Percentiles rank a stretch among this genome's conserved stretches.
Evolutionary conservation across 768 basidiomycete genomes (phyloP).

Genomic region (Coprinopsis sp.): DNA sequence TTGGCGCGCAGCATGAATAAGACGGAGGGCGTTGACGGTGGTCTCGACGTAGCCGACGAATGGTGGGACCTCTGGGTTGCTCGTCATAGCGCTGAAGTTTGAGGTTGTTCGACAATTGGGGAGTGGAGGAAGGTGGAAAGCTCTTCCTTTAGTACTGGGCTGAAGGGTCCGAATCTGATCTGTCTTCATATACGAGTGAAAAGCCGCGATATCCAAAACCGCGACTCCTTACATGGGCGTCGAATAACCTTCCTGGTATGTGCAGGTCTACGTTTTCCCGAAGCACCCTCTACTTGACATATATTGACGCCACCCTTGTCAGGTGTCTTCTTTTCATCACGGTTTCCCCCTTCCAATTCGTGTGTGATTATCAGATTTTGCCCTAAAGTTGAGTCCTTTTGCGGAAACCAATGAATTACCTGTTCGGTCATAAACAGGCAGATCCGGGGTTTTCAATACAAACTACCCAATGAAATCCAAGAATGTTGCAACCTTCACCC

Average conservation of each 20-base stretch:
- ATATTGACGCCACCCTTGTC: conserved; percentile 41
- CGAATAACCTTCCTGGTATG: conserved; percentile 36
- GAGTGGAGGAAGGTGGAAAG: conserved; percentile 37
- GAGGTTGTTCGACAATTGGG: conserved; percentile 53
- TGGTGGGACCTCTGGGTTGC: conserved; percentile 55
- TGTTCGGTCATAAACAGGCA: not conserved
- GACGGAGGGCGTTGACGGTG: conserved; percentile 73
- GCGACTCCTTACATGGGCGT: conserved; percentile 32
- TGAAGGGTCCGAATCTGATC: conserved; percentile 20
- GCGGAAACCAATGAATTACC: conserved; percentile 1
- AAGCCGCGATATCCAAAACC: not conserved
- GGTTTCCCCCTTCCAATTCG: conserved; percentile 18
- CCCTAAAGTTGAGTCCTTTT: conserved; percentile 14
- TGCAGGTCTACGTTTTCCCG: conserved; percentile 36
- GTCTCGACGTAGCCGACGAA: conserved; percentile 80
- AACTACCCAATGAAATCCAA: not conserved
- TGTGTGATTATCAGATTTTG: conserved; percentile 13
- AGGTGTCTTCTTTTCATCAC: conserved; percentile 28
- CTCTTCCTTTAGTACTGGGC: conserved; percentile 24
- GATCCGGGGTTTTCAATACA: conserved; percentile 8
- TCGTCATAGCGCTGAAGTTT: conserved; percentile 47
- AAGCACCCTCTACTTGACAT: conserved; percentile 39
- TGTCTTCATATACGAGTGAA: conserved; percentile 20
- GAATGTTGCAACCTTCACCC: not conserved
- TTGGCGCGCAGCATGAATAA: conserved; percentile 78